Evolutionary conservation across 257 asterid species (phyloP), one percentile per base, ranked within the genome.

Genomic region (Plantago elongata): DNA sequence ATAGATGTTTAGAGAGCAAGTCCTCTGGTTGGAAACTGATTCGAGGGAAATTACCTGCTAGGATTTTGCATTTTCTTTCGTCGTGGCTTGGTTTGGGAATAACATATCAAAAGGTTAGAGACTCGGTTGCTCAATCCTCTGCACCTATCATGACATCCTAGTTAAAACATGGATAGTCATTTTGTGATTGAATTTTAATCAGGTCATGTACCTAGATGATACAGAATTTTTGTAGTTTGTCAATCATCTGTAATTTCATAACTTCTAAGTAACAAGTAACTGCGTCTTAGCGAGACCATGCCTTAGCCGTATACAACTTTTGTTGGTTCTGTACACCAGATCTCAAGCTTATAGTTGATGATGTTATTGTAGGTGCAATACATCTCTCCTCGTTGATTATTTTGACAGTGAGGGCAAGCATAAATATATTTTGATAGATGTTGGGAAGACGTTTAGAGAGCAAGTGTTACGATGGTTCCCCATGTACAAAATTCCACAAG

Each of bases 391-490:
- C n/a, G 79, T 93, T 61, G 96, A 93, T 77, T 93, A 89, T 74
- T 83, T 61, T 62, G 75, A 60, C 63, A 55, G 64, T 45, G 86
- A 69, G 52, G 76, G 81, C 44, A 81, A 72, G 11, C 99, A 84
- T 76, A 93, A 85, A 52, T 89, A 89, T 68, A 85, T 93, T 70
- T 65, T 89, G 84, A 86, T 92, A 54, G 99, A 92, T 73, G 96
- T 80, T 60, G 99, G 97, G 66, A 92, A 92, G 85, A 84, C 99
- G 2, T 93, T 93, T 69, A 65, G 99, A 80, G 99, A 93, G 75
- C 96, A 89, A 85, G 99, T 89, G 9, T 85, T 93, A 63, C 82
- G 97, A 47, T 93, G 99, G 99, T 93, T 93, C 84, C 82, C 97
- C 60, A 68, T 61, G 51, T 69, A 87, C 77, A 87, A 73, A 68